Base-by-base conservation (phyloP, 2,329 filamentous ascomycete species). In the Myrmaecium sp. region DNA sequence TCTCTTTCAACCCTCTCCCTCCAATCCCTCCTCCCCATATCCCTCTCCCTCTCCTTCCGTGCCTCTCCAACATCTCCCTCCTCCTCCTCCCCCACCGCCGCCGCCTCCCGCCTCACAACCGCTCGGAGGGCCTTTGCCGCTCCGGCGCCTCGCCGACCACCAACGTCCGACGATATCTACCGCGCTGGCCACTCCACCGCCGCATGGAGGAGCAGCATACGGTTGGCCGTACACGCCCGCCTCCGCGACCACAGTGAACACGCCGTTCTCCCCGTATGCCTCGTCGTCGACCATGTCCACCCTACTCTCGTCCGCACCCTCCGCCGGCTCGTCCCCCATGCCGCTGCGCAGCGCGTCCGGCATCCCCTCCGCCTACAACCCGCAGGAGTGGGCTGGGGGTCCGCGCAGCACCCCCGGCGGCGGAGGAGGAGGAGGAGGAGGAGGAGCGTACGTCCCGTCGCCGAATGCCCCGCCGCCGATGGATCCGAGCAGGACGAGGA, bases 301-400 rank as follows among this genome's bases (percentile, higher is more conserved):
- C 18, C 31, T 29, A 17, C 35, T 32, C 23, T 40, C 45, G 17
- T 36, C 46, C 18, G 46, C 46, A 32, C 33, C 44, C 18, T 47
- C 47, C 42, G 39, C 44, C 25, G 22, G 32, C 21, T 30, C 34
- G 7, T 49, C 46, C 26, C 44, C 49, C 25, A 49, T 53, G 49
- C 45, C 49, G 6, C 42, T 47, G 42, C 43, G 45, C 36, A 42
- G 36, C 31, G 30, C 33, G 29, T 31, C 42, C 24, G 38, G 38
- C 19, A 42, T 44, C 20, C 44, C 49, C 42, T 41, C 35, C 25
- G 51, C 57, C 1, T 63, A 63, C 46, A 61, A 62, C 38, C 58
- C 59, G 18, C 54, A 55, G 38, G 57, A 62, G 51, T 63, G 58
- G 59, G 49, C 44, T 36, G 48, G 52, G 32, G 41, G 41, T 29